These are phyloP conservation scores for Ilex paraguariensis DNA, from an alignment of 305 asterid species.

Conservation along the genomic window DNA sequence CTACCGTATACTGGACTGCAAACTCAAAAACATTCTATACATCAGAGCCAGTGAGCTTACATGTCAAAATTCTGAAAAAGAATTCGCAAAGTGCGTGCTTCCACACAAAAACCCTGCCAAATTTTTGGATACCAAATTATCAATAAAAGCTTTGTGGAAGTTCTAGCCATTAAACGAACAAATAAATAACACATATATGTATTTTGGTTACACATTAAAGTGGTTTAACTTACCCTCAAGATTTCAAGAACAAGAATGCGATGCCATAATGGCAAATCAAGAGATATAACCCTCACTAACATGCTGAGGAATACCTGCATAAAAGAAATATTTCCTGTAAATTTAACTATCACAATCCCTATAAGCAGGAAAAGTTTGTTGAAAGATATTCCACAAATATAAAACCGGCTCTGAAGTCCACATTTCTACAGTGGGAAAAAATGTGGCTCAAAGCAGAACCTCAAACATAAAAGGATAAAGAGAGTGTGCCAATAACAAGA, in stretches of 20 bases:
- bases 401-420: too few relatives aligned
- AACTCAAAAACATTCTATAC: constrained; percentile 6
- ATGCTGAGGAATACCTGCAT: constrained; percentile 93
- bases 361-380: constrained; percentile 11
- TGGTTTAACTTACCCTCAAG: constrained; percentile 65
- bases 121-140: constrained; percentile 17
- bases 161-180: too few relatives aligned
- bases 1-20: background rate
- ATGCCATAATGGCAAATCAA: constrained; percentile 98
- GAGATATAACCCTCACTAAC: constrained; percentile 77
- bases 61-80: constrained; percentile 96
- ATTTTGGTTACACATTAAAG: too few relatives aligned
- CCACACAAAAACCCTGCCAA: constrained; percentile 94
- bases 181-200: too few relatives aligned
- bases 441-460: too few relatives aligned
- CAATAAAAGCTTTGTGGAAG: constrained; percentile 6
- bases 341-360: background rate
- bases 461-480: too few relatives aligned
- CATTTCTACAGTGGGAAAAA: too few relatives aligned
- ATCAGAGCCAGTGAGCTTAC: constrained; percentile 47
- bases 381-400: too few relatives aligned
- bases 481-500: too few relatives aligned
- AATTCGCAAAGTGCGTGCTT: constrained; percentile 84
- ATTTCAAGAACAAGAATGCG: constrained; percentile 97
- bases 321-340: constrained; percentile 12